These are phyloP conservation scores for Pichia deserticola DNA, from an alignment of 805 yeast species.

Conservation along the genomic window DNA sequence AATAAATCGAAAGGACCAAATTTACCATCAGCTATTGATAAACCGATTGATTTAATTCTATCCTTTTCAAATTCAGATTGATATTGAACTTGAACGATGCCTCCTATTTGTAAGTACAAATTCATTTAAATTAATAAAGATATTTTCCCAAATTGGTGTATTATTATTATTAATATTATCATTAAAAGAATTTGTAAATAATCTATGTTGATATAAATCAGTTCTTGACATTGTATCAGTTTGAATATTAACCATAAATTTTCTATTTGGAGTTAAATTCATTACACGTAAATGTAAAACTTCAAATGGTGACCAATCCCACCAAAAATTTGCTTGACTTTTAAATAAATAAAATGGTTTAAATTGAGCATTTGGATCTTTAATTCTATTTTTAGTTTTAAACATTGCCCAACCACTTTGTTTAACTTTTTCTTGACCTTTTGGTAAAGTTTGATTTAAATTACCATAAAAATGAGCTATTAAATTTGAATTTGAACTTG, in stretches of 20 bases:
- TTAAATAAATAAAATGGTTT: constrained; percentile 32
- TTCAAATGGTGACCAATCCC: constrained; percentile 65
- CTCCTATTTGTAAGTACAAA: constrained; percentile 82
- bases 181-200: constrained; percentile 36
- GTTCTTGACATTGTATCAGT: constrained; percentile 72
- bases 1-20: constrained; percentile 69
- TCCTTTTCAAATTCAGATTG: constrained; percentile 53
- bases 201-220: constrained; percentile 75
- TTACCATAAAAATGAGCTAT: constrained; percentile 68
- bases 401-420: constrained; percentile 77
- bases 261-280: constrained; percentile 49
- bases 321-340: constrained; percentile 36
- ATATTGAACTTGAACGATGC: constrained; percentile 45
- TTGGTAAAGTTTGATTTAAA: constrained; percentile 56
- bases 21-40: constrained; percentile 70
- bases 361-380: constrained; percentile 32
- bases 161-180: constrained; percentile 33
- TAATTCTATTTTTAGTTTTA: constrained; percentile 60
- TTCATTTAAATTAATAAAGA: constrained; percentile 66
- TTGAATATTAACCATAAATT: constrained; percentile 73
- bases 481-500: constrained; percentile 26
- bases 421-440: constrained; percentile 52
- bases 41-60: constrained; percentile 64
- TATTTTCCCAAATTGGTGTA: constrained; percentile 63
- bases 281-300: constrained; percentile 64